Base-by-base conservation (phyloP, 208 protist species). In the Trypanosoma rangeli region DNA sequence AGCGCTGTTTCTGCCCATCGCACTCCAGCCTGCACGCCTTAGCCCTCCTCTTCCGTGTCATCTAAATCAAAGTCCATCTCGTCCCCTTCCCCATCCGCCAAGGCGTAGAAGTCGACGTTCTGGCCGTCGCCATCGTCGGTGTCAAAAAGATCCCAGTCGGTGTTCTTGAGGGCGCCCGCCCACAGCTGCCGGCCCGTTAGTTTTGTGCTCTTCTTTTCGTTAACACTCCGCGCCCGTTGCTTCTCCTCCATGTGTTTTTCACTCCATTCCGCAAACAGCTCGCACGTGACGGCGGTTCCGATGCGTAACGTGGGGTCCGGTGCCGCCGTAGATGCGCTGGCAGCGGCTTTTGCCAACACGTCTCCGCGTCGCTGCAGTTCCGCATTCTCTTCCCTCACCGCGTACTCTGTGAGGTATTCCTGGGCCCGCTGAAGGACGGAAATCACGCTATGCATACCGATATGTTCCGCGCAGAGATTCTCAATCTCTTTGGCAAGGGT, bases 241-340 rank as follows among this genome's bases (percentile, higher is more conserved):
- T 89, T 92, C 65, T 93, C 86, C 0, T 53, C 76, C 31, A 78
- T 71, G 65, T 84, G 84, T 69, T 83, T 85, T 42, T 57, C 48
- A 57, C 85, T 92, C 89, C 91, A 96, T 56, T 89, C 86, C 37
- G 79, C 85, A 58, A 94, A 96, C 20, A 94, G 76, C 60, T 96
- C 88, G 29, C 74, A 70, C n/a, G 91, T 96, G 29, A 94, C 78
- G 54, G 88, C 84, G 33, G 79, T 92, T 39, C 91, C 91, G 18
- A 94, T 64, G 31, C 82, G 83, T 42, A 96, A 85, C 5, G 91
- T 94, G 0, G 88, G 88, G 73, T 96, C 91, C 0, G 68, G 70
- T 5, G 69, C 74, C 39, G 48, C 49, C 0, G 70, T 50, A 28
- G 63, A 66, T 69, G 75, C 77, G 59, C 49, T 59, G 15, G 67